Evolutionary conservation across 495 filamentous ascomycete species (phyloP).

Genomic region (Aspergillus ellipticus): DNA sequence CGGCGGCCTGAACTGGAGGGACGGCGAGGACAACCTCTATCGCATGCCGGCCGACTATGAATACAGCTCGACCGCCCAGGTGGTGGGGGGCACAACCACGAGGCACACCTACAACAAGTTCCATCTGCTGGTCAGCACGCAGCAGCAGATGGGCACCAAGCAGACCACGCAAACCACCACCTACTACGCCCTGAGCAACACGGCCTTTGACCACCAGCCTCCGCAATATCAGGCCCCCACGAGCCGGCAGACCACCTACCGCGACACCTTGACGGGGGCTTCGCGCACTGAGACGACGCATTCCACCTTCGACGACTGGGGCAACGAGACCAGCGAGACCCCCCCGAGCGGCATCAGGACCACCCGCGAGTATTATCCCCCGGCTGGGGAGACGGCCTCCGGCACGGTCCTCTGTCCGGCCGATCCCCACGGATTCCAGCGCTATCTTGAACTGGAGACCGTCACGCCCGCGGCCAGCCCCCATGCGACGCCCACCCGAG

Average conservation of each 20-base stretch:
- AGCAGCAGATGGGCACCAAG: conserved; percentile 4
- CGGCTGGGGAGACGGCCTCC: background rate
- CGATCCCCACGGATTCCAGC: conserved; percentile 10
- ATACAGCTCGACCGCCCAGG: background rate
- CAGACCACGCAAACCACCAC: background rate
- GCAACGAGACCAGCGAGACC: background rate
- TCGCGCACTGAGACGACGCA: background rate
- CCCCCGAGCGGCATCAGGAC: conserved; percentile 1
- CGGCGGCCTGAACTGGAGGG: background rate
- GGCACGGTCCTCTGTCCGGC: background rate
- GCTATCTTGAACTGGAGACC: background rate
- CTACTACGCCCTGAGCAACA: background rate
- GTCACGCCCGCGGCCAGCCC: background rate
- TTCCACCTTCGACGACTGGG: conserved; percentile 8
- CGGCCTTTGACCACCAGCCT: background rate
- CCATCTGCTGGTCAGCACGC: conserved; percentile 4
- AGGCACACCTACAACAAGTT: conserved; percentile 8
- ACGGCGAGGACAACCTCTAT: conserved; percentile 6
- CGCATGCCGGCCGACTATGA: background rate
- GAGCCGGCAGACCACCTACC: background rate
- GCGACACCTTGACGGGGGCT: background rate
- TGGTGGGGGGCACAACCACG: background rate
- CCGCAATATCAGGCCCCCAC: conserved; percentile 8
- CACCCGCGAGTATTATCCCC: background rate
- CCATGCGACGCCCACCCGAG: conserved; percentile 3